Conservation (phyloP, 2,329 filamentous ascomycete species). For the Lithohypha guttulata region DNA sequence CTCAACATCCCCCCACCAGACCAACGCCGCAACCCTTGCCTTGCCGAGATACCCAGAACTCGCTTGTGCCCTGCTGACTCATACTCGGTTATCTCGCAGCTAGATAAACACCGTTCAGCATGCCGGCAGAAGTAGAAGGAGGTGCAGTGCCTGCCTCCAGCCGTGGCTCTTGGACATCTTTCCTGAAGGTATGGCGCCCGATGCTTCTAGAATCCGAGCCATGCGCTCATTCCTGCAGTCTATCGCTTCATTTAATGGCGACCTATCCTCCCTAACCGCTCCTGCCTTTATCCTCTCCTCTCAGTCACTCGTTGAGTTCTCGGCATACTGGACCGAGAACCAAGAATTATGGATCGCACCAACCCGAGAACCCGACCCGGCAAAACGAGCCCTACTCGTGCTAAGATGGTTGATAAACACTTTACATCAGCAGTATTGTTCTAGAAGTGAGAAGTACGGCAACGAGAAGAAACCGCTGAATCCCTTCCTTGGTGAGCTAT, state of each 20-base stretch:
- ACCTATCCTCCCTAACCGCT: slow-evolving; percentile 68
- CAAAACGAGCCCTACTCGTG: slow-evolving; percentile 68
- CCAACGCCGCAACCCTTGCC: background rate
- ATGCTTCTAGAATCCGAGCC: background rate
- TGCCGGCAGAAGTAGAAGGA: slow-evolving; percentile 30
- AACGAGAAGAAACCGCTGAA: slow-evolving; percentile 98
- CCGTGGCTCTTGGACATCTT: slow-evolving; percentile 36
- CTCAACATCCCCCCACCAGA: background rate
- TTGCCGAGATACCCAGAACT: background rate
- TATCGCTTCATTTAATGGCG: slow-evolving; percentile 73
- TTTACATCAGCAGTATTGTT: slow-evolving; percentile 68
- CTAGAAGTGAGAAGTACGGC: slow-evolving; percentile 65
- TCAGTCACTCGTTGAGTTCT: slow-evolving; percentile 56
- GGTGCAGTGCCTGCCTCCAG: slow-evolving; percentile 32
- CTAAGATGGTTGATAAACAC: slow-evolving; percentile 84
- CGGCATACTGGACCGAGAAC: slow-evolving; percentile 63
- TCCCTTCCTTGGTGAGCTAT: slow-evolving; percentile 89
- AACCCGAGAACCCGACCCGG: slow-evolving; percentile 59
- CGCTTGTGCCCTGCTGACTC: background rate
- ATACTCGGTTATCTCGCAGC: background rate
- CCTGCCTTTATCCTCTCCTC: slow-evolving; percentile 74
- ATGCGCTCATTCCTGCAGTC: slow-evolving; percentile 34
- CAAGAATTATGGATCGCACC: slow-evolving; percentile 64
- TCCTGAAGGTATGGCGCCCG: slow-evolving; percentile 32
- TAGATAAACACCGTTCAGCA: slow-evolving; percentile 11